Evolutionary conservation across 768 basidiomycete species (phyloP).

Genomic region (Mycena alexandri): DNA sequence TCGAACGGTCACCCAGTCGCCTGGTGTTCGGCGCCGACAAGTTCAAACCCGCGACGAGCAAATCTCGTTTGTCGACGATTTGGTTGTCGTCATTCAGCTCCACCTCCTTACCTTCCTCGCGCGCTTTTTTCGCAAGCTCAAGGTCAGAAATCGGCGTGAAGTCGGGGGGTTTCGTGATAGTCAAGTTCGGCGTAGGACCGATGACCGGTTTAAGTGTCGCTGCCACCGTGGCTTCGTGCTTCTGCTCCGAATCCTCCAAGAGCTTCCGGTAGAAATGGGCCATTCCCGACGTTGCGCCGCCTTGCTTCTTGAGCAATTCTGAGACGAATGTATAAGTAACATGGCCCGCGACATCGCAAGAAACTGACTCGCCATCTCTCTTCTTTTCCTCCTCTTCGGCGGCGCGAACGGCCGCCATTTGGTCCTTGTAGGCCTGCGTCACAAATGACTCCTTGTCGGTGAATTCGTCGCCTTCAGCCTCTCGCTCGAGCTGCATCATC

Average conservation of each 20-base stretch:
- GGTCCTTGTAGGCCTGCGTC: constrained; percentile 96
- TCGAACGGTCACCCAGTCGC: constrained; percentile 64
- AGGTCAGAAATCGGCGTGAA: constrained; percentile 75
- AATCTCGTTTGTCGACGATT: constrained; percentile 94
- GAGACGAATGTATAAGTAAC: constrained; percentile 41
- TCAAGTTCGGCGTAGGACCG: constrained; percentile 76
- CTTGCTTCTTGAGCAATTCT: constrained; percentile 74
- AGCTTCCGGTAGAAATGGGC: constrained; percentile 86
- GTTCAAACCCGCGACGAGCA: constrained; percentile 93
- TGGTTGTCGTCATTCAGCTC: constrained; percentile 98
- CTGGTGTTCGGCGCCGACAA: constrained; percentile 87
- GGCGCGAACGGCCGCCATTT: constrained; percentile 90
- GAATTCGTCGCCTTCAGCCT: constrained; percentile 93
- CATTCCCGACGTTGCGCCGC: constrained; percentile 76
- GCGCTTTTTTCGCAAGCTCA: constrained; percentile 78
- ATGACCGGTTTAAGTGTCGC: constrained; percentile 73
- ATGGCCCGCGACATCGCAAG: constrained; percentile 6
- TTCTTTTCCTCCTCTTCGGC: constrained; percentile 94
- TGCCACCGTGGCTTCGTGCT: constrained; percentile 89
- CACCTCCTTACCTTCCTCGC: constrained; percentile 83
- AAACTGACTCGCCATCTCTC: constrained; percentile 78
- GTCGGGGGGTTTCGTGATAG: constrained; percentile 80
- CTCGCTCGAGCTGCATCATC: constrained; percentile 94
- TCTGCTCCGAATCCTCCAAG: constrained; percentile 81
- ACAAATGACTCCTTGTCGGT: constrained; percentile 97